Evolutionary conservation across 163 green algal species (phyloP).

Genomic region (Scenedesmus sp.): DNA sequence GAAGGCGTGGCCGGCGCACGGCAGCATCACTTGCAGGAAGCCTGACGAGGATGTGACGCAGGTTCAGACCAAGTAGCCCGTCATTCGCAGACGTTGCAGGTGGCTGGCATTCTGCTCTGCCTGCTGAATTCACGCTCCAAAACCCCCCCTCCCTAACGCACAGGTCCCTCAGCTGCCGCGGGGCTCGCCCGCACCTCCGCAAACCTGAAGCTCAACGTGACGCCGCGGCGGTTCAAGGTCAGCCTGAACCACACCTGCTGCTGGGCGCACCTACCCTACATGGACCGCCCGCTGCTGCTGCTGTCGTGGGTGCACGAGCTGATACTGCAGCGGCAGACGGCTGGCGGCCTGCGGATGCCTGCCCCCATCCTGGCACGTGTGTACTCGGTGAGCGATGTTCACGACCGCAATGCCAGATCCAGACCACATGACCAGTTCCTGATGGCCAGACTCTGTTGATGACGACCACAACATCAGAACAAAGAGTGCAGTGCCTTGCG

Average conservation of each 20-base stretch:
- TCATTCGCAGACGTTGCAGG: neutral
- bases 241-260: constrained; percentile 76
- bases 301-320: constrained; percentile 64
- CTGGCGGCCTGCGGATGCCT: constrained; percentile 57
- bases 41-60: no score
- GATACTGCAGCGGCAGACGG: constrained; percentile 58
- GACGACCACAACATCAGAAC: no score
- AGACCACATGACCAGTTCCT: no score
- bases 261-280: constrained; percentile 39
- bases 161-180: neutral
- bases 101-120: neutral
- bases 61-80: no score
- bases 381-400: constrained; percentile 50
- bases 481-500: no score
- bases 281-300: constrained; percentile 58
- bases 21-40: no score
- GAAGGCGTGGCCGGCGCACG: no score
- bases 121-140: no score
- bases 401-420: no score
- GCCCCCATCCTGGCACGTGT: constrained; percentile 61
- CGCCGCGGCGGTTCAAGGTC: constrained; percentile 61
- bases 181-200: neutral
- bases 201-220: neutral
- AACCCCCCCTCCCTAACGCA: no score
- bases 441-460: no score